Base-by-base conservation (phyloP, 208 protist genomes). In the Acanthamoeba healyi region DNA sequence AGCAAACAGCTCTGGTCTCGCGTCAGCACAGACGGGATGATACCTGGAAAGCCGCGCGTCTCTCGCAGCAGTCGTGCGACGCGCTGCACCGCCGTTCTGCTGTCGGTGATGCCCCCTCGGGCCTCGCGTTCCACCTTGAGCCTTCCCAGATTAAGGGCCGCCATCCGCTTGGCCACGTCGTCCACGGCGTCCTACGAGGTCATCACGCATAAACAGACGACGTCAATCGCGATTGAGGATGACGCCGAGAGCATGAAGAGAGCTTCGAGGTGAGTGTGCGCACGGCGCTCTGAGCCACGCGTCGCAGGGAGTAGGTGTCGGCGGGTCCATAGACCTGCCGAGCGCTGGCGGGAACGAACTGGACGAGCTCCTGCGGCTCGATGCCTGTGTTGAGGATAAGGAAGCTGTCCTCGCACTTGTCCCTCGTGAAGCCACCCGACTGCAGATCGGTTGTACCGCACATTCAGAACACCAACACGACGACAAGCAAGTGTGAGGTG, bases 401-500 rank as follows among this genome's bases (percentile, higher is more conserved):
- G 67, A 36, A 79, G 67, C n/a, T 44, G 0, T 79, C 67, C 24
- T 79, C 67, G 6, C 34, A 79, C 34, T 34, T 38, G 36, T 38
- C 67, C 38, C 67, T 79, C 26, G 67, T 79, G 22, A 79, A 44
- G 38, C 67, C 32, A 36, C 67, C 67, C 67, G 67, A 79, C 67
- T 79, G n/a, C 12, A 61, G 19, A 4, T 26, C 15, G 19, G 19
- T 9, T 51, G 46, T 51, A 15, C 4, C 15, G 1, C 15, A 24
- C 51, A 17, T 22, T 6, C 51, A 22, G 24, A 12, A 58, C 12
- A 19, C 9, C 51, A 58, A 6, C 14, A 58, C 7, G n/a, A 58
- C 51, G 51, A 58, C 51, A 24, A 0, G 51, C 51, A 24, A 58
- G 14, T 26, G 14, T 6, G 19, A 26, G 63, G 36, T 10, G 14